Percentiles rank a stretch among this genome's conserved stretches.
Conservation (phyloP, 1,284 basidiomycete species). For the Abortiporus biennis region DNA sequence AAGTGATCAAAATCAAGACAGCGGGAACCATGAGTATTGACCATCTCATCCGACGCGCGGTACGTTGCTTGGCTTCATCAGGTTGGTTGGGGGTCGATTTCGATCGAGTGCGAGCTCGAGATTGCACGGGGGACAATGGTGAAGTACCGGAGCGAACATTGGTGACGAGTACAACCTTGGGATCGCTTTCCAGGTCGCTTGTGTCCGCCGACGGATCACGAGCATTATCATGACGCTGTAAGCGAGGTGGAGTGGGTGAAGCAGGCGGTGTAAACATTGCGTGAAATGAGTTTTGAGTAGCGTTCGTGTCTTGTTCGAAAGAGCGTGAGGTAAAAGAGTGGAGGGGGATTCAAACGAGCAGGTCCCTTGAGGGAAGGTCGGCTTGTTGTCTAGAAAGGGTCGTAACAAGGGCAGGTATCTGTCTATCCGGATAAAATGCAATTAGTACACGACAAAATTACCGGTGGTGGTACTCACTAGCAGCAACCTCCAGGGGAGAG, state of each 20-base stretch:
- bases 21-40: slow-evolving; percentile 49
- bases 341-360: no score
- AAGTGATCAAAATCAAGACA: slow-evolving; percentile 44
- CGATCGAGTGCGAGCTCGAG: slow-evolving; percentile 7
- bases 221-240: slow-evolving; percentile 4
- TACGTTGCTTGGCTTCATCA: slow-evolving; percentile 28
- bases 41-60: slow-evolving; percentile 39
- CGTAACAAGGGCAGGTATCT: no score
- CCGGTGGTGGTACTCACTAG: no score
- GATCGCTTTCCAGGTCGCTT: no score
- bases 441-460: no score
- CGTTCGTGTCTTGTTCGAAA: no score
- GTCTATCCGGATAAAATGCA: no score
- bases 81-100: slow-evolving; percentile 8
- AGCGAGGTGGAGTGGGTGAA: slow-evolving; percentile 31
- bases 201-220: slow-evolving; percentile 7
- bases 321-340: no score
- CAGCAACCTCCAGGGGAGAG: no score
- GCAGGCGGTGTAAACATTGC: slow-evolving; percentile 48
- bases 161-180: slow-evolving; percentile 1
- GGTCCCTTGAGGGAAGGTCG: no score
- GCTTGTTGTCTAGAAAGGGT: no score
- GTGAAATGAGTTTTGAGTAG: slow-evolving; percentile 5
- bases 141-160: not conserved
- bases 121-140: slow-evolving; percentile 6